Conservation (phyloP, 2,329 filamentous ascomycete species). For the Cytospora piceae region DNA sequence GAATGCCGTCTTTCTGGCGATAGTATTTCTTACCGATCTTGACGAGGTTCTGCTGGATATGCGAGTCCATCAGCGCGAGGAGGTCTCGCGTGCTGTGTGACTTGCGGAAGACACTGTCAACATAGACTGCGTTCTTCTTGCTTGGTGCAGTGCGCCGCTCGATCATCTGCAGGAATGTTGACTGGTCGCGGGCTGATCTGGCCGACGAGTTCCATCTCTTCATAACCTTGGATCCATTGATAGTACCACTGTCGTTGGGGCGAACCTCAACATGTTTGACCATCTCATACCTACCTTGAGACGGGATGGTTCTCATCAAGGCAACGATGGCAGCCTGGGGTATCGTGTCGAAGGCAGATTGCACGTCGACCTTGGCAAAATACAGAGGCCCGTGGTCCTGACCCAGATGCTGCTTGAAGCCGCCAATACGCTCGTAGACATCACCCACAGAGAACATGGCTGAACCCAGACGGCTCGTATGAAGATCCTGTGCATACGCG, state of each 20-base stretch:
- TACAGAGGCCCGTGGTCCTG: constrained; percentile 58
- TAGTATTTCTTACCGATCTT: constrained; percentile 89
- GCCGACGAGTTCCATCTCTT: constrained; percentile 60
- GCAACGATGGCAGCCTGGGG: constrained; percentile 75
- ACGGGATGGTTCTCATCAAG: constrained; percentile 63
- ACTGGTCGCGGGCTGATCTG: constrained; percentile 45
- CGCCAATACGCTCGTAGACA: constrained; percentile 73
- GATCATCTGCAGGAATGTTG: constrained; percentile 51
- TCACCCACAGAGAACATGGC: constrained; percentile 82
- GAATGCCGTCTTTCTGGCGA: constrained; percentile 85
- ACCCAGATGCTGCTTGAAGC: constrained; percentile 63
- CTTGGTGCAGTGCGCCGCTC: constrained; percentile 44
- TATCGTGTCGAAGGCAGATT: constrained; percentile 93
- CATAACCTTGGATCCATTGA: constrained; percentile 42
- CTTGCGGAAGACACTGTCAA: constrained; percentile 67
- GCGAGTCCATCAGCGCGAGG: constrained; percentile 72
- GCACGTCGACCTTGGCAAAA: constrained; percentile 91
- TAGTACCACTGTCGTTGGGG: constrained; percentile 42
- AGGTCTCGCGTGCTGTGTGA: constrained; percentile 62
- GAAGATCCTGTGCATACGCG: constrained; percentile 42
- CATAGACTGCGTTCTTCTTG: constrained; percentile 74
- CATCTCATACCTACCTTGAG: constrained; percentile 68
- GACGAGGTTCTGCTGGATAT: constrained; percentile 84
- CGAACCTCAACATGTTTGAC: constrained; percentile 75
- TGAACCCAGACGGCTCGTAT: constrained; percentile 70